phyloP scores from a whole-genome alignment of 2,329 filamentous ascomycete genomes.

The Amauroascus verrucosus region DNA sequence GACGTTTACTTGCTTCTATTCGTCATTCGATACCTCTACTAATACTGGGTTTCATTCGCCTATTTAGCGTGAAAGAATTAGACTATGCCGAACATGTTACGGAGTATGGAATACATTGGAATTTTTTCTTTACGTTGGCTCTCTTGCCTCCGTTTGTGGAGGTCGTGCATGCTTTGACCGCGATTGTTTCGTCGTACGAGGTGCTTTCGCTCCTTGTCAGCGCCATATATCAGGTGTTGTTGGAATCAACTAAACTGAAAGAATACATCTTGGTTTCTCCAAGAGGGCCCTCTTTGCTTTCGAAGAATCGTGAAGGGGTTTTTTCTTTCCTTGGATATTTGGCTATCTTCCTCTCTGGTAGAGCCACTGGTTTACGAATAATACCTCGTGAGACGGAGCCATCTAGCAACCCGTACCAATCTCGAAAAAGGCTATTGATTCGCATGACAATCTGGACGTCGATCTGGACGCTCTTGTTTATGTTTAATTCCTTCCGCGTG shows the following conservation, averaged over 20 bases:
- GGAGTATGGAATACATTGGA: conserved; percentile 98
- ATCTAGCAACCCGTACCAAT: conserved; percentile 35
- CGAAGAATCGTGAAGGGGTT: conserved; percentile 89
- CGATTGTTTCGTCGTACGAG: conserved; percentile 65
- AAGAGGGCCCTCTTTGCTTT: conserved; percentile 61
- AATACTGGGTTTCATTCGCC: conserved; percentile 64
- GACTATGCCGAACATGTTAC: conserved; percentile 96
- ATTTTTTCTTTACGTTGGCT: conserved; percentile 95
- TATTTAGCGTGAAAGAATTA: conserved; percentile 82
- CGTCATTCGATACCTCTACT: conserved; percentile 77
- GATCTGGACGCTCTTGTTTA: conserved; percentile 62
- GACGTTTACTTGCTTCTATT: conserved; percentile 55
- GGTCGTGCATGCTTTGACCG: conserved; percentile 62
- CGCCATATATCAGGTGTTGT: conserved; percentile 59
- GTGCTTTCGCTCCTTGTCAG: conserved; percentile 60
- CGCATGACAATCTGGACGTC: conserved; percentile 55
- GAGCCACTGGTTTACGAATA: conserved; percentile 69
- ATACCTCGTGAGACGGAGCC: conserved; percentile 52
- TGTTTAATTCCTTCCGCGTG: conserved; percentile 54
- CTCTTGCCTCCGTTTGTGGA: conserved; percentile 83
- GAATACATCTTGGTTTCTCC: conserved; percentile 73
- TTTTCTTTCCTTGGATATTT: conserved; percentile 91
- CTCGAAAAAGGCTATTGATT: conserved; percentile 49
- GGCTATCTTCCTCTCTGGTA: conserved; percentile 84
- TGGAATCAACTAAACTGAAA: conserved; percentile 70